A percentile compares a stretch with the other conserved stretches of the same genome.
Conservation (phyloP, 2,329 filamentous ascomycete genomes). For the Colletotrichum theobromicola region DNA sequence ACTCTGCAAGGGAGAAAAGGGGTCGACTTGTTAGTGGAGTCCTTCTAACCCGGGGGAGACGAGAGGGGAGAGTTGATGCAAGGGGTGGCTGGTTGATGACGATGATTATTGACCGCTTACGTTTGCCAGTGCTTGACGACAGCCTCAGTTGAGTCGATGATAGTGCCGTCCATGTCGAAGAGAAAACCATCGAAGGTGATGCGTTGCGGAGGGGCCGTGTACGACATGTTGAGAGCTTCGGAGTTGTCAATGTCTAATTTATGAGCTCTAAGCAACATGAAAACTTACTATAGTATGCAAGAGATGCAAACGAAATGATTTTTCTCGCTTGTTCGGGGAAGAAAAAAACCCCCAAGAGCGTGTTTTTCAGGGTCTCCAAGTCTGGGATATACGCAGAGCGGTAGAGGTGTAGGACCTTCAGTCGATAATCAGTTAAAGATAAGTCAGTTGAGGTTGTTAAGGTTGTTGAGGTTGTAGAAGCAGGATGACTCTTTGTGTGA, state of each 20-base stretch:
- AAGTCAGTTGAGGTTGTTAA: neutral
- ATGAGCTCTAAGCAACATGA: neutral
- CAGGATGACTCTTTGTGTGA: neutral
- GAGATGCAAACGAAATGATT: neutral
- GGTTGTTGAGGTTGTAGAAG: neutral
- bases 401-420: neutral
- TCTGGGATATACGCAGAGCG: neutral
- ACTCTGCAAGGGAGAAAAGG: constrained; percentile 53
- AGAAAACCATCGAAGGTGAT: constrained; percentile 59
- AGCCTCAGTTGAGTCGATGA: constrained; percentile 81
- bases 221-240: constrained; percentile 4
- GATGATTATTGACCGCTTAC: constrained; percentile 44
- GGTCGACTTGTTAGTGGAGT: constrained; percentile 14
- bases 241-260: neutral
- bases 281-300: neutral
- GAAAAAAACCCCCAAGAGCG: too few relatives aligned
- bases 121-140: constrained; percentile 79
- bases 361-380: neutral
- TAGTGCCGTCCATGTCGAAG: constrained; percentile 83
- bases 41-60: neutral
- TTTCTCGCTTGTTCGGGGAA: too few relatives aligned
- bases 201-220: constrained; percentile 18
- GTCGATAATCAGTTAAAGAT: neutral
- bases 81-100: neutral
- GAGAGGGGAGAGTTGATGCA: neutral